A percentile compares a stretch with the other conserved stretches of the same genome.
Evolutionary conservation across 768 basidiomycete species (phyloP).

Genomic region (Plicaturopsis crispa): DNA sequence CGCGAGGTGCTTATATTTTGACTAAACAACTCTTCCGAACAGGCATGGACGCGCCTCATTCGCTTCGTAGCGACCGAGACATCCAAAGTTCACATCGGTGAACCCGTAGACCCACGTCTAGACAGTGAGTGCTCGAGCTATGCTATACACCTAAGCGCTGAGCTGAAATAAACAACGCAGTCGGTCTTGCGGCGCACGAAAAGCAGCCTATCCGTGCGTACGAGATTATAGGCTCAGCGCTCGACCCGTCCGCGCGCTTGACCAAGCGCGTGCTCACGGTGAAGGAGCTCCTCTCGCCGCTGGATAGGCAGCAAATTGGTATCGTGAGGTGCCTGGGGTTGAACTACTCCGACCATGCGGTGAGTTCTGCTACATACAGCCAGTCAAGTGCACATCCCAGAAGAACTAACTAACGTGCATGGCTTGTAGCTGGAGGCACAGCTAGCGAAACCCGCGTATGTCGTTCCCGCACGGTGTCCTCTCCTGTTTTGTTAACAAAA

Average conservation of each 20-base stretch:
- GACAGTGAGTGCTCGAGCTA: slow-evolving; percentile 41
- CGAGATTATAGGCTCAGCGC: slow-evolving; percentile 64
- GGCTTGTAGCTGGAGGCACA: slow-evolving; percentile 55
- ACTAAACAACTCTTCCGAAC: neutral
- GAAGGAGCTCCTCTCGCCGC: slow-evolving; percentile 59
- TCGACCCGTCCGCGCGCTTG: slow-evolving; percentile 61
- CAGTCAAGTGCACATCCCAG: neutral
- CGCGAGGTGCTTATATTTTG: neutral
- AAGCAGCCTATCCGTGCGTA: slow-evolving; percentile 53
- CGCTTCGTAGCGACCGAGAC: slow-evolving; percentile 78
- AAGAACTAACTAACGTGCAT: slow-evolving; percentile 3
- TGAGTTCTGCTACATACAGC: slow-evolving; percentile 24
- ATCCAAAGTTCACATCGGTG: slow-evolving; percentile 63
- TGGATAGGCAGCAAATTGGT: slow-evolving; percentile 59
- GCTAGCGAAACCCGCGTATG: slow-evolving; percentile 55
- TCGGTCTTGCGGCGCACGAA: slow-evolving; percentile 49
- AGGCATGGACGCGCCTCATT: slow-evolving; percentile 78
- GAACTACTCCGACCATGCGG: slow-evolving; percentile 84
- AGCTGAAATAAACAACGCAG: slow-evolving; percentile 25
- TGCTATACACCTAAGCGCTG: neutral
- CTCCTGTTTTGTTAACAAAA: neutral
- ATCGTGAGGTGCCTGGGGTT: slow-evolving; percentile 72
- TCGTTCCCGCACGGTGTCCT: slow-evolving; percentile 1
- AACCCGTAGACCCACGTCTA: slow-evolving; percentile 59
- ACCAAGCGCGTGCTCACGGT: slow-evolving; percentile 62